Evolutionary conservation across 2,329 filamentous ascomycete genomes (phyloP).

Genomic region (Colletotrichum ledebouriae): DNA sequence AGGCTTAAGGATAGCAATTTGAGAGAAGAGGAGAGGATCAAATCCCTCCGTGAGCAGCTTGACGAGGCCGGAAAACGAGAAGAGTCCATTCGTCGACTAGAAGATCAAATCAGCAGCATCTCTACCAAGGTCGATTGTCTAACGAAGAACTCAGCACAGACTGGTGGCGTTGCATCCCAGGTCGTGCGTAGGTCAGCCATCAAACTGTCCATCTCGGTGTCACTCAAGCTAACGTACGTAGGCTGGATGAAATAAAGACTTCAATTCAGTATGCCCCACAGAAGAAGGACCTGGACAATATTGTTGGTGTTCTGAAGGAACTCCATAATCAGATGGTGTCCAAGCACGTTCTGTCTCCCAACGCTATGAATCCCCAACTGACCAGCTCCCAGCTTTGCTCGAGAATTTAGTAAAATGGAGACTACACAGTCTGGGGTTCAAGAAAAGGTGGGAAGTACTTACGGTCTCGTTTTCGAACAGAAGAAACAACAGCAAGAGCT

Average conservation of each 20-base stretch:
- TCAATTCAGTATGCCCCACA: slow-evolving; percentile 6
- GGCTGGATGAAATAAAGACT: slow-evolving; percentile 19
- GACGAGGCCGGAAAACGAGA: slow-evolving; percentile 3
- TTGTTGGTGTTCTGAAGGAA: background rate
- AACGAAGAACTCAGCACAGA: slow-evolving; percentile 2
- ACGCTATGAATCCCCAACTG: background rate
- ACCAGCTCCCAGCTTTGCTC: background rate
- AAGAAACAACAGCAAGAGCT: slow-evolving; percentile 6
- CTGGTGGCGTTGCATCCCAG: background rate
- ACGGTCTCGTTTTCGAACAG: slow-evolving; percentile 10
- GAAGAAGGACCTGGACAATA: background rate
- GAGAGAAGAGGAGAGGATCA: background rate
- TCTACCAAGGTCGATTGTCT: slow-evolving; percentile 7
- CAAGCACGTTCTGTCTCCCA: background rate
- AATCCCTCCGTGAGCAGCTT: slow-evolving; percentile 6
- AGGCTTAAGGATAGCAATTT: background rate
- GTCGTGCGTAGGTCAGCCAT: slow-evolving; percentile 9
- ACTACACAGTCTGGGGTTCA: slow-evolving; percentile 6
- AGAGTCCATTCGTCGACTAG: slow-evolving; percentile 1
- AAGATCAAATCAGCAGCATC: slow-evolving; percentile 8
- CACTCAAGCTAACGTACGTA: background rate
- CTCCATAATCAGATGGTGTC: slow-evolving; percentile 18
- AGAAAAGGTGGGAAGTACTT: slow-evolving; percentile 15
- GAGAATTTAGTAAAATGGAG: background rate
- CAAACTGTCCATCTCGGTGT: background rate